Evolutionary conservation across 495 filamentous ascomycete species (phyloP).

Genomic region (Hyaloscypha bicolor): DNA sequence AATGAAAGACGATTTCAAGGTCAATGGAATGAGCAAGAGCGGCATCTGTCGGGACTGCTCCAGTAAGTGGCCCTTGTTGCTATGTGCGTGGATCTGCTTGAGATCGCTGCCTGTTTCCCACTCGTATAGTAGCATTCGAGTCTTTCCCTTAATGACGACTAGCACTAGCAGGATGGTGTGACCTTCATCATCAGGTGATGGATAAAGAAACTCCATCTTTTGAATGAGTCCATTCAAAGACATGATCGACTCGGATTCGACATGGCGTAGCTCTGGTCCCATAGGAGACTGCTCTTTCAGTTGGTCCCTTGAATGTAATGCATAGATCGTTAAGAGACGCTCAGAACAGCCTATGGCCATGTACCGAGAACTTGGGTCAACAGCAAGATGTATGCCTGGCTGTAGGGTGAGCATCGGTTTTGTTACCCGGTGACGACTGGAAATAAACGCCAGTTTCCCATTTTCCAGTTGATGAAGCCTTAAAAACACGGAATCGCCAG

Average conservation of each 20-base stretch:
- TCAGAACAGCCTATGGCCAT: constrained; percentile 47
- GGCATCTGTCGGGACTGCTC: constrained; percentile 63
- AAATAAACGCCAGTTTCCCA: constrained; percentile 58
- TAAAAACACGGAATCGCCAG: constrained; percentile 70
- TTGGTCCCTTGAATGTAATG: constrained; percentile 52
- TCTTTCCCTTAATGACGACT: constrained; percentile 58
- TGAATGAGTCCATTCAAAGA: constrained; percentile 72
- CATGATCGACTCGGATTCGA: constrained; percentile 56
- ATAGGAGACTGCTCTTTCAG: constrained; percentile 44
- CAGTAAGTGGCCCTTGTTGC: constrained; percentile 52
- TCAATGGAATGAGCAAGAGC: constrained; percentile 68
- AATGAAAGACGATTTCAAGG: constrained; percentile 64
- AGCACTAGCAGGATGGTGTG: constrained; percentile 80
- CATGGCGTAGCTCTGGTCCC: constrained; percentile 41
- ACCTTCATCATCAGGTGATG: constrained; percentile 60
- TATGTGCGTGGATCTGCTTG: constrained; percentile 39
- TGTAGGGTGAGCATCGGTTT: constrained; percentile 56
- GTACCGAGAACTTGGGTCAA: constrained; percentile 69
- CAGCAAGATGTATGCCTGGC: constrained; percentile 77
- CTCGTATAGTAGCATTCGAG: constrained; percentile 70
- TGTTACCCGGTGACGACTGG: constrained; percentile 56
- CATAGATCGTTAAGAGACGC: constrained; percentile 57
- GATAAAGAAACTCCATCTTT: constrained; percentile 86
- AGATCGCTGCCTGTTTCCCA: constrained; percentile 61
- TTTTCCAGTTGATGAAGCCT: constrained; percentile 52